Base-by-base conservation (phyloP, 495 filamentous ascomycete species). In the Neurospora sp. region DNA sequence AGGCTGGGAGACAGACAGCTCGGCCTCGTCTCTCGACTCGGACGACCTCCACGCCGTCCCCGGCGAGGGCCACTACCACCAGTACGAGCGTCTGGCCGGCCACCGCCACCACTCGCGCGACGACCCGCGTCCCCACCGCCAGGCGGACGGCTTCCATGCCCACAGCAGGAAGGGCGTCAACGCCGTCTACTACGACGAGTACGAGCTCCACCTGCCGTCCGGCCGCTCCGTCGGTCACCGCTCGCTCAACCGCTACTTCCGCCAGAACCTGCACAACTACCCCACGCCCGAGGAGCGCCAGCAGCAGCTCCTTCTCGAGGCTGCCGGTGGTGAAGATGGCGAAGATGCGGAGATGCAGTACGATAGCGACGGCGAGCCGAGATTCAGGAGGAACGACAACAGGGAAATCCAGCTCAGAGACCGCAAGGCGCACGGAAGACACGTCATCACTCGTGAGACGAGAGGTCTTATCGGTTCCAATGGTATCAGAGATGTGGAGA, bases 191-290 rank as follows among this genome's bases (percentile, higher is more conserved):
- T 90, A 95, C 76, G 91, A 93, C 73, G 96, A 98, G 37, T 93
- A 92, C 78, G 96, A 98, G 81, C 87, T 99, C 20, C 93, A 98
- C 79, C 89, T 99, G n/a, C 95, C 95, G 4, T 92, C 91, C 20
- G 96, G 96, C 40, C 89, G 91, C 72, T 91, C 91, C n/a, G 94
- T 94, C 42, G 96, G 96, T 54, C 96, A 98, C 80, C 89, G 96
- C 71, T 94, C 92, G 9, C 84, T 97, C 18, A 90, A 91, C 74
- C 88, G 86, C 71, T 98, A 97, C 82, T 99, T 89, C 82, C 92
- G 93, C 70, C 96, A 99, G 84, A 98, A 98, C 82, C 85, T 98
- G 41, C 91, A 93, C 84, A 91, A 86, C 81, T 88, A 96, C 82
- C 93, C 92, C 4, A 88, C 90, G 6, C 81, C 88, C 0, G 88